phyloP scores from a whole-genome alignment of 2,329 filamentous ascomycete genomes.

The Sclerotinia glacialis region DNA sequence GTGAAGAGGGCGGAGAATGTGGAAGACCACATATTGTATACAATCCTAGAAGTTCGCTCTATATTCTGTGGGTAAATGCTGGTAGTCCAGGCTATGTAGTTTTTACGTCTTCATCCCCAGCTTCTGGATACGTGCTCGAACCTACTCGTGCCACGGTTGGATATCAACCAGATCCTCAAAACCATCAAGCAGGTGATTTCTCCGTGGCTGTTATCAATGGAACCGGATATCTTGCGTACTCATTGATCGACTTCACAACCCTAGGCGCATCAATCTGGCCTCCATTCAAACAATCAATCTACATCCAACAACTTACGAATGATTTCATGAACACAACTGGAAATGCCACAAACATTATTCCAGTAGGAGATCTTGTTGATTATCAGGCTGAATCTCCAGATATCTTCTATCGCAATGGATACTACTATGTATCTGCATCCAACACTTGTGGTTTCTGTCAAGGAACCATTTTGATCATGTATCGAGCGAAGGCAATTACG shows the following conservation, averaged over 20 bases:
- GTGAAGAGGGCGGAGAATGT: background rate
- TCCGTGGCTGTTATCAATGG: conserved; percentile 24
- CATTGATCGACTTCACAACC: conserved; percentile 31
- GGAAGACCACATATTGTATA: conserved; percentile 16
- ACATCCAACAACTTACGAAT: conserved; percentile 29
- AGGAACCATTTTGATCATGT: conserved; percentile 30
- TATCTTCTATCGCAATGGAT: conserved; percentile 32
- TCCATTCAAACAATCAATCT: conserved; percentile 32
- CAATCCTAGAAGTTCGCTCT: background rate
- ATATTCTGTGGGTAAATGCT: conserved; percentile 15
- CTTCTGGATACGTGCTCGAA: background rate
- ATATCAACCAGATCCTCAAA: background rate
- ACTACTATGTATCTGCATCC: conserved; percentile 32
- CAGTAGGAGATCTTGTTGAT: conserved; percentile 29
- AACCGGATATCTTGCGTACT: conserved; percentile 31
- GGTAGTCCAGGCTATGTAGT: conserved; percentile 4
- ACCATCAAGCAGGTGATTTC: conserved; percentile 4
- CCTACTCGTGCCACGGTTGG: conserved; percentile 2
- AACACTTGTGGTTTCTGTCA: conserved; percentile 35
- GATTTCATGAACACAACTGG: conserved; percentile 32
- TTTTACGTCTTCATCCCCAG: conserved; percentile 1
- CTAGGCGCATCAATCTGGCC: conserved; percentile 32
- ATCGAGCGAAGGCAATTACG: conserved; percentile 26
- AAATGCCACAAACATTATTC: conserved; percentile 8
- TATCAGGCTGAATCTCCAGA: conserved; percentile 31